A percentile compares a stretch with the other conserved stretches of the same genome.
phyloP scores from a whole-genome alignment of 2,329 filamentous ascomycete genomes.

The Fusarium poae region DNA sequence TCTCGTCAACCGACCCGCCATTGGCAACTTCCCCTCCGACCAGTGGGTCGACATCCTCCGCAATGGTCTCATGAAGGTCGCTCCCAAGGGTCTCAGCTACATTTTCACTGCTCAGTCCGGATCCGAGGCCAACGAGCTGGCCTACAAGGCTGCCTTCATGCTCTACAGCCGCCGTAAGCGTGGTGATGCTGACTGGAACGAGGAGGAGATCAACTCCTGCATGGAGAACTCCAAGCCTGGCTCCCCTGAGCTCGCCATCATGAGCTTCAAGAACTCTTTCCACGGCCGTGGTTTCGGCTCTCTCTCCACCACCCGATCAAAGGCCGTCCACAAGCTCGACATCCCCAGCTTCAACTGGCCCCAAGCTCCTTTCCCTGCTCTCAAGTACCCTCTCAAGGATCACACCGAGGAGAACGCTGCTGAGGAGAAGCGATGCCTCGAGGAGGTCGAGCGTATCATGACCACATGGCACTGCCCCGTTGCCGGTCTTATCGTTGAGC shows the following conservation, averaged over 20 bases:
- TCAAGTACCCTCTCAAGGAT: constrained; percentile 82
- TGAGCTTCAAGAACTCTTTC: constrained; percentile 83
- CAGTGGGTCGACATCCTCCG: constrained; percentile 80
- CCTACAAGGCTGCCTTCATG: constrained; percentile 90
- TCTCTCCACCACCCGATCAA: constrained; percentile 83
- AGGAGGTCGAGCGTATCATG: constrained; percentile 79
- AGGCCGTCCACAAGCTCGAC: constrained; percentile 87
- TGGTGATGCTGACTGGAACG: constrained; percentile 77
- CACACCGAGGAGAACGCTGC: constrained; percentile 76
- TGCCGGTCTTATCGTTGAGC: constrained; percentile 81
- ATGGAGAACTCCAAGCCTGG: constrained; percentile 82
- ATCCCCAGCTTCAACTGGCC: constrained; percentile 92
- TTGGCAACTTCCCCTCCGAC: constrained; percentile 83
- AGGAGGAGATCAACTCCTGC: constrained; percentile 74
- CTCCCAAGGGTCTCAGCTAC: constrained; percentile 80
- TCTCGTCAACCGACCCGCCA: constrained; percentile 82
- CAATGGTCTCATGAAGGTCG: constrained; percentile 77
- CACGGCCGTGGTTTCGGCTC: constrained; percentile 85
- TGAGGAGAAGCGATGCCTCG: constrained; percentile 79
- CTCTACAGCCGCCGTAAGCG: constrained; percentile 79
- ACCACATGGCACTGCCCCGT: constrained; percentile 76
- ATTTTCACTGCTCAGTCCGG: constrained; percentile 85
- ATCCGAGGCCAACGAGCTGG: constrained; percentile 86
- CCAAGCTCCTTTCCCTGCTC: constrained; percentile 81
- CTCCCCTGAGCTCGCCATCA: constrained; percentile 79